Evolutionary conservation across 805 yeast genomes (phyloP).

Genomic region (Grigorovia yakushimaensis): DNA sequence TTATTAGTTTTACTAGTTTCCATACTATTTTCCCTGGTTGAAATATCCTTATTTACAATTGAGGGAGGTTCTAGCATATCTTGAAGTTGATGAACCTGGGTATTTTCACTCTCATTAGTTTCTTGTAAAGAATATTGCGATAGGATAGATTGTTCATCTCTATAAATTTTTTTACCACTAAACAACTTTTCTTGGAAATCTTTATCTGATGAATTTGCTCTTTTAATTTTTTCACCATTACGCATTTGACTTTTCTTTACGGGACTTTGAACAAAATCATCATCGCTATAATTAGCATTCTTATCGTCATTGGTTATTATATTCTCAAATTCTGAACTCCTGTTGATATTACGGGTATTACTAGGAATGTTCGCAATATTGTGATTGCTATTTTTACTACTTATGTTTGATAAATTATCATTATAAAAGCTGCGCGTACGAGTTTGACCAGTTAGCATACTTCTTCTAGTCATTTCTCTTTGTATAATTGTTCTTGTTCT

Average conservation of each 20-base stretch:
- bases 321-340: not conserved
- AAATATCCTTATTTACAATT: not conserved
- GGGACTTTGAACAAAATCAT: not conserved
- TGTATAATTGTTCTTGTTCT: conserved; percentile 39
- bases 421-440: conserved; percentile 1
- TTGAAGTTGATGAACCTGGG: not conserved
- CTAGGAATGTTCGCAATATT: too few relatives aligned
- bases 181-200: conserved; percentile 29
- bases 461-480: conserved; percentile 24
- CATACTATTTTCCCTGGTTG: not conserved
- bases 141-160: conserved; percentile 19
- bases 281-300: not conserved
- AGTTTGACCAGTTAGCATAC: conserved; percentile 6
- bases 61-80: not conserved
- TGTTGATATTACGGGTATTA: too few relatives aligned
- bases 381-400: too few relatives aligned
- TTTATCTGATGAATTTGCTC: conserved; percentile 5
- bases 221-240: not conserved
- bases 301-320: not conserved
- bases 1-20: not conserved
- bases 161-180: conserved; percentile 27
- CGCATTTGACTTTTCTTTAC: not conserved
- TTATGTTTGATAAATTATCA: not conserved
- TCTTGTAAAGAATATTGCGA: conserved; percentile 4
- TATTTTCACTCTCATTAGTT: not conserved